These are phyloP conservation scores for Colletotrichum endophyticum DNA, from an alignment of 2,329 filamentous ascomycete genomes.

Conservation along the genomic window DNA sequence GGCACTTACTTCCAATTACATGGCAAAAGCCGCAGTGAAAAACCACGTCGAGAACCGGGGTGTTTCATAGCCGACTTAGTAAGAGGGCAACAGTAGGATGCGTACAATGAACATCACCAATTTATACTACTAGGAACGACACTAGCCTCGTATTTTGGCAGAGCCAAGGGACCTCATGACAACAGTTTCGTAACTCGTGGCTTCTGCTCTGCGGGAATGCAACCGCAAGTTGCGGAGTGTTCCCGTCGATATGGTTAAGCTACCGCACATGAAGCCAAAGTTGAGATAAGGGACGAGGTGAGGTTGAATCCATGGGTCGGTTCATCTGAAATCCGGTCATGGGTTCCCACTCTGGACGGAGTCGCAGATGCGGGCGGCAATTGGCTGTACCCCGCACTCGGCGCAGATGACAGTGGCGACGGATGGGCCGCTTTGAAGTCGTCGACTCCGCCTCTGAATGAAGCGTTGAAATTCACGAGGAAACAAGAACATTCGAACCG, in stretches of 20 bases:
- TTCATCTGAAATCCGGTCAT: neutral
- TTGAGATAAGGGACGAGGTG: neutral
- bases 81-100: too few species aligned
- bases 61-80: too few species aligned
- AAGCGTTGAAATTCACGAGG: neutral
- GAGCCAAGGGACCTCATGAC: too few species aligned
- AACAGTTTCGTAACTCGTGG: too few species aligned
- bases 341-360: neutral
- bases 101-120: too few species aligned
- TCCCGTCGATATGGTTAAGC: neutral
- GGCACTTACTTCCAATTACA: too few species aligned
- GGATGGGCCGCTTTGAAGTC: neutral
- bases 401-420: neutral
- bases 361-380: neutral
- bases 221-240: too few species aligned
- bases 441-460: neutral
- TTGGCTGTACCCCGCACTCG: neutral
- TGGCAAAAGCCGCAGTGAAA: too few species aligned
- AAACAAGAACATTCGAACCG: neutral
- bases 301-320: neutral
- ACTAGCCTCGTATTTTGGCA: too few species aligned
- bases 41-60: too few species aligned
- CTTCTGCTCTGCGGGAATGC: too few species aligned
- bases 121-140: too few species aligned
- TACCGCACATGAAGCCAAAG: accelerated